These are phyloP conservation scores for Fusarium sp. DNA, from an alignment of 2,329 filamentous ascomycete species.

Conservation along the genomic window DNA sequence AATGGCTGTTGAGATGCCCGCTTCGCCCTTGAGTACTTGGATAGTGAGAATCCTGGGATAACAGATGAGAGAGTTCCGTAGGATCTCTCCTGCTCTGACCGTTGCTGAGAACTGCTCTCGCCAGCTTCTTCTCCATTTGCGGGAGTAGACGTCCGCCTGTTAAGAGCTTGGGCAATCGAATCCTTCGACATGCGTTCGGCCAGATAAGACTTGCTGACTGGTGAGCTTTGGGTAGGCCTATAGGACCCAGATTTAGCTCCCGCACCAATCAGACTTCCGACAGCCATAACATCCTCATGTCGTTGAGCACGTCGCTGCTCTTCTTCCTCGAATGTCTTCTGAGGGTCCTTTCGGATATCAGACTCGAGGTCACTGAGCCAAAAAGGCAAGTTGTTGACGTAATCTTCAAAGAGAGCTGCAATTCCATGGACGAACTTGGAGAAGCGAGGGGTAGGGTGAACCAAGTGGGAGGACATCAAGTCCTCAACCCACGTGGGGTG, in stretches of 20 bases:
- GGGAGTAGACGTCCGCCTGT: conserved; percentile 40
- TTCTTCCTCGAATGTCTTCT: conserved; percentile 89
- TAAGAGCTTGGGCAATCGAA: conserved; percentile 45
- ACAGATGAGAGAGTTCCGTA: conserved; percentile 74
- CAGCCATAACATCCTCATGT: conserved; percentile 87
- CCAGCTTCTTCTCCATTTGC: conserved; percentile 49
- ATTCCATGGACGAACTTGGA: conserved; percentile 98
- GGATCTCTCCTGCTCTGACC: conserved; percentile 51
- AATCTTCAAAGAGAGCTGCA: conserved; percentile 90
- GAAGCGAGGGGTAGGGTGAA: conserved; percentile 89
- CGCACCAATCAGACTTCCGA: conserved; percentile 84
- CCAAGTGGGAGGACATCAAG: conserved; percentile 89
- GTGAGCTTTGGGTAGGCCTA: conserved; percentile 72
- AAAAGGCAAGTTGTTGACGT: conserved; percentile 95
- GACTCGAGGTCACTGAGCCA: conserved; percentile 93
- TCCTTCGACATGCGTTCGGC: conserved; percentile 62
- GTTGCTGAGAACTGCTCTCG: conserved; percentile 50
- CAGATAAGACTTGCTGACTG: conserved; percentile 73
- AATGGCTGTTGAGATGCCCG: conserved; percentile 63
- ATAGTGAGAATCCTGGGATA: conserved; percentile 84
- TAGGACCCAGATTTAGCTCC: conserved; percentile 66
- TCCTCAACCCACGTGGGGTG: conserved; percentile 89
- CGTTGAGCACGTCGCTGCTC: conserved; percentile 83
- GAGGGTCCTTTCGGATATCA: conserved; percentile 93
- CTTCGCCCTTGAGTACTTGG: conserved; percentile 74